Evolutionary conservation across 2,329 filamentous ascomycete species (phyloP).

Genomic region (Penicillium sp.): DNA sequence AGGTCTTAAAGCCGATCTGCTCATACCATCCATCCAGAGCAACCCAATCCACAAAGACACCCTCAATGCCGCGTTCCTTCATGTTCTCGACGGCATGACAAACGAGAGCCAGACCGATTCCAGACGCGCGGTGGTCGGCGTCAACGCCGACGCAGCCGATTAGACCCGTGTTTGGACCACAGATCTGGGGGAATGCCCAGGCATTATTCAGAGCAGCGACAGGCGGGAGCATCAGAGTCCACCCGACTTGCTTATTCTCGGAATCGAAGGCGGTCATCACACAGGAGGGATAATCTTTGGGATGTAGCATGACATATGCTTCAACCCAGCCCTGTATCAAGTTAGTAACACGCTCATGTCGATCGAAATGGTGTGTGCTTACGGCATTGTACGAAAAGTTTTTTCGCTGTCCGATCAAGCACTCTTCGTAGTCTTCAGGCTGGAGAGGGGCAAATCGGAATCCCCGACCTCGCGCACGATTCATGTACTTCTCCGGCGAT

Average conservation of each 20-base stretch:
- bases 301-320: conserved; percentile 39
- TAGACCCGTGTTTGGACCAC: conserved; percentile 42
- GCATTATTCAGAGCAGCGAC: conserved; percentile 26
- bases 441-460: conserved; percentile 40
- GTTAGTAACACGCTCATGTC: conserved; percentile 3
- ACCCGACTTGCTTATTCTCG: conserved; percentile 41
- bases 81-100: conserved; percentile 46
- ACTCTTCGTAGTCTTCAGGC: conserved; percentile 39
- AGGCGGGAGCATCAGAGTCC: conserved; percentile 46
- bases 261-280: conserved; percentile 45
- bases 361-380: conserved; percentile 3
- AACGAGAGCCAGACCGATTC: conserved; percentile 44
- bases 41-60: conserved; percentile 48
- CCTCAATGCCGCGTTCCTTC: conserved; percentile 41
- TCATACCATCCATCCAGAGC: conserved; percentile 47
- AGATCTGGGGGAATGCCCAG: conserved; percentile 44
- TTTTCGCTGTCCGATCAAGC: conserved; percentile 38
- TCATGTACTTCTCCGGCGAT: conserved; percentile 35
- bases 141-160: conserved; percentile 49
- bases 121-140: conserved; percentile 35
- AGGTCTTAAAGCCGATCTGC: conserved; percentile 41
- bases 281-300: conserved; percentile 36
- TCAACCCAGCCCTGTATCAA: conserved; percentile 41
- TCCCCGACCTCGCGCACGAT: conserved; percentile 34
- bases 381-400: conserved; percentile 42